Conservation (phyloP, 345 rosid genomes). For the Streptanthus diversifolius region DNA sequence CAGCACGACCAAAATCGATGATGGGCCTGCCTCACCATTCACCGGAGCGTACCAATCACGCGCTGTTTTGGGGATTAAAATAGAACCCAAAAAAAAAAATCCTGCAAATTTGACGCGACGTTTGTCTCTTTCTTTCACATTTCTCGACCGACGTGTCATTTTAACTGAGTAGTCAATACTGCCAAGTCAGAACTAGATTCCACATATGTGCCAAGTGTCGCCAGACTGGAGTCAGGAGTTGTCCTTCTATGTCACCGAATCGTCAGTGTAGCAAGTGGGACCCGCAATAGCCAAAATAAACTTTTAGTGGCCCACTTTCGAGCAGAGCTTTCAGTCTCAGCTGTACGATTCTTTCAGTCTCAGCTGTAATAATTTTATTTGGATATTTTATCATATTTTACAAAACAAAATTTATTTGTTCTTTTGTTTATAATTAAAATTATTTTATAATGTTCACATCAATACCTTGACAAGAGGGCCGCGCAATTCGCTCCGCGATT, state of each 20-base stretch:
- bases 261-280: slow-evolving; percentile 26
- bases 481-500: slow-evolving; percentile 40
- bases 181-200: slow-evolving; percentile 8
- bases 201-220: slow-evolving; percentile 16
- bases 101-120: slow-evolving; percentile 22
- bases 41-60: slow-evolving; percentile 14
- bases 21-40: neutral
- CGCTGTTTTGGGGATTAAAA: neutral
- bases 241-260: slow-evolving; percentile 24
- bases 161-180: neutral
- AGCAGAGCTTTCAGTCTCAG: slow-evolving; percentile 30
- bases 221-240: slow-evolving; percentile 11
- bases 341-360: slow-evolving; percentile 36
- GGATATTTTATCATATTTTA: neutral
- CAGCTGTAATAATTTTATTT: slow-evolving; percentile 20
- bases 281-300: neutral
- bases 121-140: slow-evolving; percentile 13
- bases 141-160: slow-evolving; percentile 2
- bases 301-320: slow-evolving; percentile 13
- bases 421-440: neutral
- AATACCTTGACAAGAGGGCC: slow-evolving; percentile 30
- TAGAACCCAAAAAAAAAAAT: neutral
- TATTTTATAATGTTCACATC: slow-evolving; percentile 19
- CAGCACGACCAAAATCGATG: neutral
- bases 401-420: neutral